phyloP scores from a whole-genome alignment of 768 basidiomycete species.

The Suillus ampliporus region DNA sequence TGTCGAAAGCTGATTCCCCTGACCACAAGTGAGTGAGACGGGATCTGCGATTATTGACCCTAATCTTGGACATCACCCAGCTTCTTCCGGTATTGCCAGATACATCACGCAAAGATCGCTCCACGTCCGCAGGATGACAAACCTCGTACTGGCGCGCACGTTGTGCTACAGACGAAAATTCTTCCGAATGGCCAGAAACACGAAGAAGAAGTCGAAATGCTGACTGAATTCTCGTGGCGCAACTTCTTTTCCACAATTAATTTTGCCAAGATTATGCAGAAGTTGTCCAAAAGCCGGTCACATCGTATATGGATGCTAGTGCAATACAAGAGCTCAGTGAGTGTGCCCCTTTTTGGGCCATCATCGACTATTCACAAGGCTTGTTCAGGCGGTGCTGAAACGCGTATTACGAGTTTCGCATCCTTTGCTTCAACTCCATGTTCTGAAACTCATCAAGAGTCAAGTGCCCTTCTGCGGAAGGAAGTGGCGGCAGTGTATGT shows the following conservation, averaged over 20 bases:
- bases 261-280: constrained; percentile 97
- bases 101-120: constrained; percentile 73
- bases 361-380: neutral
- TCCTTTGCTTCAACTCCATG: constrained; percentile 91
- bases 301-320: constrained; percentile 96
- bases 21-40: constrained; percentile 72
- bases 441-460: constrained; percentile 97
- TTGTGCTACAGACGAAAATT: constrained; percentile 56
- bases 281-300: constrained; percentile 91
- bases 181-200: constrained; percentile 77
- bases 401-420: constrained; percentile 93
- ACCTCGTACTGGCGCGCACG: constrained; percentile 63
- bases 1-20: constrained; percentile 88
- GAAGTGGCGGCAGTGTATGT: constrained; percentile 95
- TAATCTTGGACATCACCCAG: constrained; percentile 46
- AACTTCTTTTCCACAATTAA: constrained; percentile 98
- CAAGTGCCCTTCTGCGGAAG: constrained; percentile 98
- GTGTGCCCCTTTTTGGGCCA: constrained; percentile 30
- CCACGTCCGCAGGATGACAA: constrained; percentile 68
- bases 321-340: constrained; percentile 96
- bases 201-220: constrained; percentile 89
- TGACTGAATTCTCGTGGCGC: constrained; percentile 95
- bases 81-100: constrained; percentile 94
- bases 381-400: constrained; percentile 86
- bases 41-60: constrained; percentile 1